phyloP scores from a whole-genome alignment of 768 basidiomycete species.

The Pisolithus microcarpus region DNA sequence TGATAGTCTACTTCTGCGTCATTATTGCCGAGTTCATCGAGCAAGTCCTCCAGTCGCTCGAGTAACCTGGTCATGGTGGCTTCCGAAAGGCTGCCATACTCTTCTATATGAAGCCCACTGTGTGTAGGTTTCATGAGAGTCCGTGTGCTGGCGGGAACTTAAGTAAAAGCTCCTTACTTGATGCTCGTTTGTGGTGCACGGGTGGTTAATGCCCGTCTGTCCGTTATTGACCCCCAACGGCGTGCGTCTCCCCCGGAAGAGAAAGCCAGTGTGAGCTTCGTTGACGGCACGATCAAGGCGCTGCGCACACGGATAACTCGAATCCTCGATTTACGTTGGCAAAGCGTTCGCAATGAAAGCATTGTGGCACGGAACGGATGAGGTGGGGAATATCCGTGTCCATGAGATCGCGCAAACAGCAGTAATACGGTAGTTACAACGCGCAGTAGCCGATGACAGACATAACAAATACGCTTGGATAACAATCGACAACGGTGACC shows the following conservation, averaged over 20 bases:
- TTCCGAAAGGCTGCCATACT: constrained; percentile 70
- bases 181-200: constrained; percentile 51
- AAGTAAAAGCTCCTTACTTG: constrained; percentile 35
- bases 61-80: constrained; percentile 72
- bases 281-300: constrained; percentile 2
- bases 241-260: neutral
- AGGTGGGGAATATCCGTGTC: no score
- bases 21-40: constrained; percentile 51
- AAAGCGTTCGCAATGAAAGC: constrained; percentile 13
- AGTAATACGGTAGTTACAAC: neutral
- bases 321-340: constrained; percentile 8
- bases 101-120: constrained; percentile 51
- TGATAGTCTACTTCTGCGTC: constrained; percentile 84
- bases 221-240: neutral
- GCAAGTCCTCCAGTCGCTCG: constrained; percentile 62
- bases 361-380: constrained; percentile 4
- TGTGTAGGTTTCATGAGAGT: neutral
- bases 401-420: no score
- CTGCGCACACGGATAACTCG: constrained; percentile 1
- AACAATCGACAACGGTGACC: no score
- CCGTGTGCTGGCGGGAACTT: neutral
- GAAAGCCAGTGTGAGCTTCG: neutral
- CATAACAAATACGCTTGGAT: no score
- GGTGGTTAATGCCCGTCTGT: constrained; percentile 31
- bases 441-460: no score